Conservation (phyloP, 1,139 yeast species). For the Blastobotrys niveus region DNA sequence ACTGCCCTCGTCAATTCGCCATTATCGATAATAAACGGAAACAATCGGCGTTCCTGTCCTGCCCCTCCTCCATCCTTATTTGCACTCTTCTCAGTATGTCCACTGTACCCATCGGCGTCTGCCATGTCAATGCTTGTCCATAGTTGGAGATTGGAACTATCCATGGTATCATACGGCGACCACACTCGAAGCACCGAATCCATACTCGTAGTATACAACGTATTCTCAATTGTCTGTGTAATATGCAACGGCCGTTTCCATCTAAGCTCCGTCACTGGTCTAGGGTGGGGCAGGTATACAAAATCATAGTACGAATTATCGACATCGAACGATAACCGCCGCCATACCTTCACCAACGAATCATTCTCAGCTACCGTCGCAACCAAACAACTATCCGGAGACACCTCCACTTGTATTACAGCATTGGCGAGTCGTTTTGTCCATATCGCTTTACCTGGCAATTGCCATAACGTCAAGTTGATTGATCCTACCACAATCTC, state of each 20-base stretch:
- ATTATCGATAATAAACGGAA: constrained; percentile 41
- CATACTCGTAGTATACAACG: constrained; percentile 55
- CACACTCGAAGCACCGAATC: constrained; percentile 60
- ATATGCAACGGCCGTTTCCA: constrained; percentile 28
- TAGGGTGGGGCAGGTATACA: constrained; percentile 59
- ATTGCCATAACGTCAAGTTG: constrained; percentile 49
- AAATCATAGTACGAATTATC: constrained; percentile 67
- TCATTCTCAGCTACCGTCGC: constrained; percentile 62
- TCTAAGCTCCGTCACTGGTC: constrained; percentile 44
- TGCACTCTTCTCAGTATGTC: too few species aligned
- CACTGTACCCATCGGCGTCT: constrained; percentile 14
- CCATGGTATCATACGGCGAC: constrained; percentile 54
- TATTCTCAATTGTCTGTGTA: constrained; percentile 33
- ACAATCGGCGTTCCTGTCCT: too few species aligned
- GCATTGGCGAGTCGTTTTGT: constrained; percentile 41
- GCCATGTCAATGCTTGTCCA: constrained; percentile 50
- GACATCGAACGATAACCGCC: constrained; percentile 62
- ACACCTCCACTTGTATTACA: constrained; percentile 48
- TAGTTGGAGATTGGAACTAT: constrained; percentile 43
- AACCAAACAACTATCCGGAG: constrained; percentile 61
- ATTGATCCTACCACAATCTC: constrained; percentile 62
- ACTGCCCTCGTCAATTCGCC: constrained; percentile 42
- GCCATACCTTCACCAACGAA: constrained; percentile 70
- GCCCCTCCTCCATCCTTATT: too few species aligned
- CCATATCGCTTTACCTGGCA: constrained; percentile 19